Percentiles rank a stretch among this genome's conserved stretches.
Evolutionary conservation across 306 rosid genomes (phyloP).

Genomic region (Cucurbita moschata): DNA sequence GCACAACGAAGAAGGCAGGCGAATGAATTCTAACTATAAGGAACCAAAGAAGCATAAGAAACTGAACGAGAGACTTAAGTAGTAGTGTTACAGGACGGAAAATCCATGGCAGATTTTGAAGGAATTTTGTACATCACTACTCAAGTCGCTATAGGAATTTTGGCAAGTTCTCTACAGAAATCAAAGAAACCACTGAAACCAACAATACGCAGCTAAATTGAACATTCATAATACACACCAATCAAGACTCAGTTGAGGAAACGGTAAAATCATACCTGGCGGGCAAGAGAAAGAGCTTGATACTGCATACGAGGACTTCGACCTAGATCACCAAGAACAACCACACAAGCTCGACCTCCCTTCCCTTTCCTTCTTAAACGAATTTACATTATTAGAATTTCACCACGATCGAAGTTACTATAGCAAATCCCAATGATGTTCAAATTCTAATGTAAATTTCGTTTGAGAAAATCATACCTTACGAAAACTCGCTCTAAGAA

Average conservation of each 20-base stretch:
- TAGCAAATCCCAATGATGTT: neutral
- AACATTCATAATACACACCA: neutral
- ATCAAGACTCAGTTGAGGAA: neutral
- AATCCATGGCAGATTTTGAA: constrained; percentile 41
- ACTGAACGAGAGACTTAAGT: constrained; percentile 64
- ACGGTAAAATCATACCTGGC: constrained; percentile 35
- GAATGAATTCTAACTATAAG: constrained; percentile 55
- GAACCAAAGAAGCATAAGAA: constrained; percentile 75
- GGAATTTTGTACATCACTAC: neutral
- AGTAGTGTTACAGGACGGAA: constrained; percentile 46
- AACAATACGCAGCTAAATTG: neutral
- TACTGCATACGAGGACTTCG: constrained; percentile 98
- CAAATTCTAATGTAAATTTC: neutral
- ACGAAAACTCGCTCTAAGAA: neutral
- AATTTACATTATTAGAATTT: neutral
- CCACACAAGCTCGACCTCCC: constrained; percentile 80
- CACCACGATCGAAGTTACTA: neutral
- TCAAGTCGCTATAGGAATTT: neutral
- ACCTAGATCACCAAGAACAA: constrained; percentile 84
- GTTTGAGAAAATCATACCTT: neutral
- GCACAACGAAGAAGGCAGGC: constrained; percentile 76
- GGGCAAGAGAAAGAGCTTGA: constrained; percentile 86
- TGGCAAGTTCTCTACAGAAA: constrained; percentile 5
- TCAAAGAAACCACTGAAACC: neutral
- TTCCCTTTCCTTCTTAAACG: constrained; percentile 14